These are phyloP conservation scores for Dacryopinax spathularia DNA, from an alignment of 768 basidiomycete species.

Conservation along the genomic window DNA sequence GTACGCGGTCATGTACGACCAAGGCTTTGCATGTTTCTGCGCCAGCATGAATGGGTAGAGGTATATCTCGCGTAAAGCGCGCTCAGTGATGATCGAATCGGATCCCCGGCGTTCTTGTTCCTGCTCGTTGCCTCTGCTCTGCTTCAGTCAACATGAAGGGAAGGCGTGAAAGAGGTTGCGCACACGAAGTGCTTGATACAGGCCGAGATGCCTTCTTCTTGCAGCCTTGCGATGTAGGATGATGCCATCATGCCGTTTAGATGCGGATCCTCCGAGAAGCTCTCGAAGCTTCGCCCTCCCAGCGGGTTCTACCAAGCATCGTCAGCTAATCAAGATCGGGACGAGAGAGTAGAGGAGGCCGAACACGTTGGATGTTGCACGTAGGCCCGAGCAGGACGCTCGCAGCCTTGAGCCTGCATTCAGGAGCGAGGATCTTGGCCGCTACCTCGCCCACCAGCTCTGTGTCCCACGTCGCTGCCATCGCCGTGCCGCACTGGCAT, in stretches of 20 bases:
- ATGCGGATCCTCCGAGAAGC: conserved; percentile 64
- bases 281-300: conserved; percentile 44
- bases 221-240: conserved; percentile 63
- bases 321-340: conserved; percentile 15
- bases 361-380: conserved; percentile 63
- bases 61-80: conserved; percentile 45
- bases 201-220: conserved; percentile 55
- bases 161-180: conserved; percentile 11
- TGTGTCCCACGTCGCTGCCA: conserved; percentile 62
- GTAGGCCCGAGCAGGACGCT: conserved; percentile 65
- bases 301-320: conserved; percentile 26
- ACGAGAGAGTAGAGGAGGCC: neutral
- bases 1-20: conserved; percentile 13
- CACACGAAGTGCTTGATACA: conserved; percentile 75
- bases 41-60: conserved; percentile 43
- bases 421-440: conserved; percentile 48
- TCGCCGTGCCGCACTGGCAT: conserved; percentile 46
- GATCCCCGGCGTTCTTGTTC: conserved; percentile 53
- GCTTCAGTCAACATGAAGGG: neutral
- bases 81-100: conserved; percentile 35
- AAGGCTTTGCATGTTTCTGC: conserved; percentile 20
- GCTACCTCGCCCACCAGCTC: conserved; percentile 50
- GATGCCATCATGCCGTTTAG: conserved; percentile 58
- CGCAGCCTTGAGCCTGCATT: conserved; percentile 56
- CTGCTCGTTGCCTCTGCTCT: conserved; percentile 60